Evolutionary conservation across 1,284 basidiomycete species (phyloP), one percentile per base, ranked within the genome.

Genomic region (Kalmanozyma brasiliensis): DNA sequence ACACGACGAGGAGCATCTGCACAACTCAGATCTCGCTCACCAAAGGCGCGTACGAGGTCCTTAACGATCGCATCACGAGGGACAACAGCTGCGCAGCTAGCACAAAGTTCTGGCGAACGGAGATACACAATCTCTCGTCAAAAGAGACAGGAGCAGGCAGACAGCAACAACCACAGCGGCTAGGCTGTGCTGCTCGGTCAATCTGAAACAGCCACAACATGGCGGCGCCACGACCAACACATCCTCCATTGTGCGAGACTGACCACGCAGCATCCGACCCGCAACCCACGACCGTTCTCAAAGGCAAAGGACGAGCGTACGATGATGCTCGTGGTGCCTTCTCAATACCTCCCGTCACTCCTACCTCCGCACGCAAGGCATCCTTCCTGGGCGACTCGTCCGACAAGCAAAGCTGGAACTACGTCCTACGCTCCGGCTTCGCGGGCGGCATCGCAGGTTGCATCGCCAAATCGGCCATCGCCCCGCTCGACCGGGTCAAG

Each of bases 401-500:
- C 84, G 89, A 87, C 87, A 81, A 83, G 83, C 87, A 78, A 80
- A 89, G 86, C 79, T 86, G 91, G 80, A 86, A 90, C 81, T 93
- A 90, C 84, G 86, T 90, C 67, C 78, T 91, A 67, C 88, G 90
- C 74, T 91, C 90, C 41, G 92, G 93, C 41, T 82, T 96, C 45
- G 94, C 94, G 29, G 94, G 94, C 53, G 94, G 94, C 34, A 84
- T 95, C 49, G 94, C 94, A 26, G 94, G 94, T 57, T 96, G 94
- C 83, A 88, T 94, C 59, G 94, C 94, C 45, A 99, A 98, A 84
- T 95, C 96, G 8, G 90, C 91, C 19, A 94, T 99, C 52, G 96
- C 96, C 20, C 96, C 96, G 1, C 87, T 99, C 24, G 96, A 99
- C 82, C 87, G 96, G 75, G 94, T 99, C 78, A 99, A 99, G 86